A percentile compares a stretch with the other conserved stretches of the same genome.
Evolutionary conservation across 148 eudicot genomes (phyloP).

Genomic region (Fagopyrum esculentum): DNA sequence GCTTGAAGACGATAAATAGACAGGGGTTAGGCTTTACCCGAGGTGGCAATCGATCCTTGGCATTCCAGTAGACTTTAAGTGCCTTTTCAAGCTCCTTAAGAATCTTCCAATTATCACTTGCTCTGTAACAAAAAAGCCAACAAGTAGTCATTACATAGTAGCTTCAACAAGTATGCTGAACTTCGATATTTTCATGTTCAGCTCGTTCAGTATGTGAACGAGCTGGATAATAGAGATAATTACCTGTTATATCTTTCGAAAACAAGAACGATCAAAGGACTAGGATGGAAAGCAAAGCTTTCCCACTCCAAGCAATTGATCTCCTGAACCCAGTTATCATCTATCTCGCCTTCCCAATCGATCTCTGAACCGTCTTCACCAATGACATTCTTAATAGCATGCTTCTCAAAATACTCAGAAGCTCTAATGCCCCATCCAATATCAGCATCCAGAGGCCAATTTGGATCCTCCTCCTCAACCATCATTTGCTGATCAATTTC

Average conservation of each 20-base stretch:
- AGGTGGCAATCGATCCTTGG: constrained; percentile 90
- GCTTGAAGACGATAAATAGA: background rate
- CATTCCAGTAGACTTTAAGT: constrained; percentile 71
- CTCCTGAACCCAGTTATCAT: constrained; percentile 77
- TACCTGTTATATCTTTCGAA: constrained; percentile 96
- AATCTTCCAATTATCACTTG: constrained; percentile 80
- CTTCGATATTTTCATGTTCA: background rate
- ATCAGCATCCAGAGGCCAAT: constrained; percentile 94
- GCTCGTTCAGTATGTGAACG: too few relatives aligned
- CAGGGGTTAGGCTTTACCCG: constrained; percentile 42
- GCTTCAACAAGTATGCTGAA: background rate
- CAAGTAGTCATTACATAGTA: background rate
- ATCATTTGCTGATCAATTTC: constrained; percentile 39
- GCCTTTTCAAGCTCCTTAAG: constrained; percentile 95
- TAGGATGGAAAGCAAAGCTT: constrained; percentile 91
- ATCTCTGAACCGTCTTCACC: constrained; percentile 84
- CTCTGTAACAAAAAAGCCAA: constrained; percentile 32
- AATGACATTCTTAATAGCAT: constrained; percentile 69
- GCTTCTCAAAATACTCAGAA: constrained; percentile 73
- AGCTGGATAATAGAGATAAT: too few relatives aligned
- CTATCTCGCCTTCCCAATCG: constrained; percentile 97
- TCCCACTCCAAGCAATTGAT: constrained; percentile 98
- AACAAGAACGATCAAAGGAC: constrained; percentile 83
- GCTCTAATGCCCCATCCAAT: constrained; percentile 95
- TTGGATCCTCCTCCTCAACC: constrained; percentile 66